Percentiles rank a stretch among this genome's conserved stretches.
Conservation (phyloP, 352 stramenopile genomes). For the Elongisporangium anandrum region DNA sequence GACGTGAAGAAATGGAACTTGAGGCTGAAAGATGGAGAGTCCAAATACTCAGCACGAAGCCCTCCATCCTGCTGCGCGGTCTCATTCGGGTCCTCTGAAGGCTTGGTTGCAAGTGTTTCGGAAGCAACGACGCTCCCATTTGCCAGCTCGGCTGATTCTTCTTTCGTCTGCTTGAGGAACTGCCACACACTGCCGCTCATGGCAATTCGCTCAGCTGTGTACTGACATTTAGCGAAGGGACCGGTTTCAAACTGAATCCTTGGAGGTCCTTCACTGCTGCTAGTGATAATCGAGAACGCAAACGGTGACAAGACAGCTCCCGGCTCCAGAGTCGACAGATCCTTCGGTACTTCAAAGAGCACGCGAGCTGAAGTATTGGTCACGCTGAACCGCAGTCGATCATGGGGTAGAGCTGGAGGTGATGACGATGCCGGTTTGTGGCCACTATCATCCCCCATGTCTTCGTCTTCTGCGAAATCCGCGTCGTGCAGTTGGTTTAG, state of each 20-base stretch:
- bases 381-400: conserved; percentile 56
- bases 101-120: background rate
- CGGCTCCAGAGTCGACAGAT: conserved; percentile 29
- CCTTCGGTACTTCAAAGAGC: conserved; percentile 56
- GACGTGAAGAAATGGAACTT: conserved; percentile 72
- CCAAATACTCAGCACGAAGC: conserved; percentile 44
- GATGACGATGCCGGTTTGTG: background rate
- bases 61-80: background rate
- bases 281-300: conserved; percentile 40
- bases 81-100: background rate
- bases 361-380: conserved; percentile 56
- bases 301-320: conserved; percentile 47
- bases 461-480: conserved; percentile 1
- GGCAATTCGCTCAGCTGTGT: conserved; percentile 49
- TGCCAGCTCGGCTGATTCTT: conserved; percentile 19
- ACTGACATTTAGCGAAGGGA: conserved; percentile 66
- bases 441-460: conserved; percentile 5
- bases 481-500: conserved; percentile 4
- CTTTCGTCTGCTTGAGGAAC: conserved; percentile 25
- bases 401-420: conserved; percentile 22
- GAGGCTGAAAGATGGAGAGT: conserved; percentile 59
- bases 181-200: conserved; percentile 47
- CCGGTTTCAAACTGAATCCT: conserved; percentile 53
- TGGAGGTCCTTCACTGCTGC: conserved; percentile 27
- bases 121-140: background rate